A percentile compares a stretch with the other conserved stretches of the same genome.
Conservation (phyloP, 2,329 filamentous ascomycete species). For the Sporothrix curviconia region DNA sequence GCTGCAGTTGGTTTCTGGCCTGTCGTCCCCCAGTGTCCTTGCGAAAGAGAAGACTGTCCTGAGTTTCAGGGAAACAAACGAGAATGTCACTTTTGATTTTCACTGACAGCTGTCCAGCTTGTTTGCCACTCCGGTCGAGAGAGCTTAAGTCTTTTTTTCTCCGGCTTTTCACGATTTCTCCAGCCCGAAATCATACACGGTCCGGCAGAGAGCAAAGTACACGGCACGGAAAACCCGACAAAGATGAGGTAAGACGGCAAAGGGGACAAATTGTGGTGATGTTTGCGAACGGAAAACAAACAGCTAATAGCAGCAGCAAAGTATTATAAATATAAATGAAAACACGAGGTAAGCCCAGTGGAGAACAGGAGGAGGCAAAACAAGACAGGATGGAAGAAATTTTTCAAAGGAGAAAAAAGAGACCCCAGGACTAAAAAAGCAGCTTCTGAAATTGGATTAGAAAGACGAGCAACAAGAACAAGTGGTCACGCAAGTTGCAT, state of each 20-base stretch:
- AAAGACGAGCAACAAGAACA: neutral
- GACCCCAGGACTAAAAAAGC: neutral
- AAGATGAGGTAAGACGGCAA: neutral
- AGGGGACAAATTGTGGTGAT: neutral
- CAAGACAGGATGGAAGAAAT: neutral
- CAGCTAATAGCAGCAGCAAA: neutral
- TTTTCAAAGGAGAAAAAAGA: neutral
- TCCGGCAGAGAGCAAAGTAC: neutral
- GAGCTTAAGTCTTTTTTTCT: neutral
- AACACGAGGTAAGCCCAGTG: neutral
- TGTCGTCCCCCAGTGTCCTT: too few species aligned
- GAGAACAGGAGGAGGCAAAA: neutral
- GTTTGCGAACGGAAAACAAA: conserved; percentile 2
- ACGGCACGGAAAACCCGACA: neutral
- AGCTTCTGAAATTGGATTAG: conserved; percentile 1
- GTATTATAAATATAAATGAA: conserved; percentile 4
- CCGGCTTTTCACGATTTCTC: neutral
- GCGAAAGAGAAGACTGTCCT: too few species aligned
- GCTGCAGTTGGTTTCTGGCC: neutral
- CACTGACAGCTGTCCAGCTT: too few species aligned
- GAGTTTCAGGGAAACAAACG: too few species aligned
- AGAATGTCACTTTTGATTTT: too few species aligned
- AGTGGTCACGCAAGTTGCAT: neutral
- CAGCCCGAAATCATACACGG: conserved; percentile 5
- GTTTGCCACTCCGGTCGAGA: neutral